These are phyloP conservation scores for Rhynchospora tenuis DNA, from an alignment of 176 grass and related monocot species.

Conservation along the genomic window DNA sequence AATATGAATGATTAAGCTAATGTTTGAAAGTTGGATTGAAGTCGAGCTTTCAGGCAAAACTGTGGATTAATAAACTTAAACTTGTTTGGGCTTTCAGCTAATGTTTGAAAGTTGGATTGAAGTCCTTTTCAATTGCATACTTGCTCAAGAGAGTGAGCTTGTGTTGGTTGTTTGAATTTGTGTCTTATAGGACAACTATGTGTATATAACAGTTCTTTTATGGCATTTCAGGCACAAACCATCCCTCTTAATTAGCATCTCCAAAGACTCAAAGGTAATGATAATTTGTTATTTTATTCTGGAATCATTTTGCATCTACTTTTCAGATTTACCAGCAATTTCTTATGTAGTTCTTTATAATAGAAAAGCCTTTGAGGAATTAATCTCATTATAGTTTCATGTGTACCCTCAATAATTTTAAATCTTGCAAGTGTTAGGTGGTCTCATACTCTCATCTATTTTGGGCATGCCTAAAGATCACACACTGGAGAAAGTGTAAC, in stretches of 20 bases:
- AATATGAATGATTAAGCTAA: not conserved
- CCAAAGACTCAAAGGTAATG: constrained; percentile 85
- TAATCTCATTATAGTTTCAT: not conserved
- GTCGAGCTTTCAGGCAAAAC: not conserved
- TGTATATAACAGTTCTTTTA: constrained; percentile 12
- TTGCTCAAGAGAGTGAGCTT: not conserved
- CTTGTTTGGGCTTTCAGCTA: no score
- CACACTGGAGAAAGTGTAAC: not conserved
- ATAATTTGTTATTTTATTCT: not conserved
- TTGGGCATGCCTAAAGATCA: not conserved
- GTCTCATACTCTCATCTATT: not conserved
- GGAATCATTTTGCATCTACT: not conserved
- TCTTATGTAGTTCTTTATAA: not conserved
- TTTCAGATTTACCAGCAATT: not conserved
- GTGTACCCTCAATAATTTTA: not conserved
- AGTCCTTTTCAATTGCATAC: not conserved
- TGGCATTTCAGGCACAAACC: constrained; percentile 68
- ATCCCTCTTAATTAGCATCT: constrained; percentile 79
- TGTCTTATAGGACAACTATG: not conserved
- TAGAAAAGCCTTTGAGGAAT: not conserved
- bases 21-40: not conserved
- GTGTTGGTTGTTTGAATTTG: not conserved
- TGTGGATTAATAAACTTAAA: not conserved
- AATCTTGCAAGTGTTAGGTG: not conserved
- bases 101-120: no score